Base-by-base conservation (phyloP, 257 asterid species). In the Petunia secreta region DNA sequence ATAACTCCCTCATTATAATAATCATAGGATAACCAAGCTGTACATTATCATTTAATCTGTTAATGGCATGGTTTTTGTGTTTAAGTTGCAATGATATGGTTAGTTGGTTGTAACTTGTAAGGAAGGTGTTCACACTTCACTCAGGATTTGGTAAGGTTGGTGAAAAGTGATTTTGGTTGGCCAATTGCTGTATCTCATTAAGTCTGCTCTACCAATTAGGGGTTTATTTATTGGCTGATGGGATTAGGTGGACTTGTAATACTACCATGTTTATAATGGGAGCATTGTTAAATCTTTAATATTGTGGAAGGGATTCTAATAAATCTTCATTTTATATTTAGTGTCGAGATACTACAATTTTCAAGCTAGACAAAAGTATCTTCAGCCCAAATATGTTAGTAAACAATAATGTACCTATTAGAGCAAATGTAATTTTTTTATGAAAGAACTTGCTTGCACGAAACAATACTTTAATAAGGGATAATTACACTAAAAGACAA, bases 151-250 rank as follows among this genome's bases (percentile, higher is more conserved):
- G 38, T 10, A 11, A 4, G 43, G 58, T 71, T 48, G 77, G 77
- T 71, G 77, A 71, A 48, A 71, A 2, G 59, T 71, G 43, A n/a
- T 13, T 8, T 34, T 48, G 38, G 40, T 9, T 68, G 58, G 5
- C 41, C 7, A 5, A 68, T 10, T 25, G 10, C 41, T 69, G 50
- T 48, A 15, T 43, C 52, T 25, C 59, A 66, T 46, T 0, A 14
- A 46, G 44, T 71, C 77, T 48, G 44, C 62, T 71, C 2, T 5
- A 48, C 62, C 58, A 34, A 5, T 34, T 16, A 16, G 40, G 48
- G n/a, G 38, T 68, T 68, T 68, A 8, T 68, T 68, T 68, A 68
- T 68, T 68, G 75, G 40, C 57, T 68, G 40, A 16, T 68, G 75
- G n/a, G 71, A 38, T 44, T 71, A 10, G 77, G 77, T 71, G 77